Evolutionary conservation across 1,139 yeast species (phyloP).

Genomic region (Magnusiomyces ingens): DNA sequence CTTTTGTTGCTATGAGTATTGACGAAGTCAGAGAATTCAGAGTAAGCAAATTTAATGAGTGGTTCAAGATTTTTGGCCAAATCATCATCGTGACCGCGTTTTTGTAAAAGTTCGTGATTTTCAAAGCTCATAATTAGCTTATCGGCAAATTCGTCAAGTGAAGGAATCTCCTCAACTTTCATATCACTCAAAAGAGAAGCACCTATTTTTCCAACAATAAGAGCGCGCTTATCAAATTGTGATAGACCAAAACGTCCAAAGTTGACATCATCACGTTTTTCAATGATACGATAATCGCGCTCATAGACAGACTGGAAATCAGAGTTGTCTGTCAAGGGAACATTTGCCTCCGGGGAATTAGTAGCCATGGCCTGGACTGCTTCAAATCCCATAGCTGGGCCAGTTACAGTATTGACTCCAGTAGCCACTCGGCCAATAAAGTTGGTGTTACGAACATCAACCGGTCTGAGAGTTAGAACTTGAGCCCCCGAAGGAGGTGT

Average conservation of each 20-base stretch:
- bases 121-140: not conserved
- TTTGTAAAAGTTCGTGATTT: not conserved
- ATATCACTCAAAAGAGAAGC: not conserved
- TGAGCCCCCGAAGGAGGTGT: not conserved
- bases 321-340: not conserved
- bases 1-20: not conserved
- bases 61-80: slow-evolving; percentile 1
- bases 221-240: not conserved
- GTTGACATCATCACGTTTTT: not conserved
- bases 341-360: not conserved
- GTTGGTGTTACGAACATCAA: not conserved
- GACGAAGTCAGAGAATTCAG: slow-evolving; percentile 2
- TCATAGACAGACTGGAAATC: not conserved
- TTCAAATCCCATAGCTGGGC: not conserved
- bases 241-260: not conserved
- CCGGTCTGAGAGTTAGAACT: not conserved
- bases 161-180: slow-evolving; percentile 1
- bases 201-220: not conserved
- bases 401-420: not conserved
- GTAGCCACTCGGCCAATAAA: not conserved
- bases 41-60: not conserved
- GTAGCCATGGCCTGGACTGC: not conserved
- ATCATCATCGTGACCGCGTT: not conserved
- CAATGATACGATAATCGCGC: not conserved
- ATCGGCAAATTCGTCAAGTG: not conserved